Conservation (phyloP, 768 basidiomycete species). For the Neoboletus brunneissimus region DNA sequence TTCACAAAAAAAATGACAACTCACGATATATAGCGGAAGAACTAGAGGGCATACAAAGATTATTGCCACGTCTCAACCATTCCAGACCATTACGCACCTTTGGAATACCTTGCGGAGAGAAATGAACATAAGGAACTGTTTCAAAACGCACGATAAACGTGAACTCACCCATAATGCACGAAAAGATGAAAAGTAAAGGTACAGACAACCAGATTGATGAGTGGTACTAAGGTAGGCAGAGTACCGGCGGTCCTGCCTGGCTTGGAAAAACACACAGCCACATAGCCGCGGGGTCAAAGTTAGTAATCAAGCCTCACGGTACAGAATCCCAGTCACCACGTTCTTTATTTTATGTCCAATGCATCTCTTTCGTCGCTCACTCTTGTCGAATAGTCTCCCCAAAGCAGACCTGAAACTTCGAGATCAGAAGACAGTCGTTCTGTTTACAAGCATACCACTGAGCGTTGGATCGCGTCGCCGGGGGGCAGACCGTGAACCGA, state of each 20-base stretch:
- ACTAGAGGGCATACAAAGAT: slow-evolving; percentile 45
- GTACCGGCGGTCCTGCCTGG: neutral
- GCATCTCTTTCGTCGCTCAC: neutral
- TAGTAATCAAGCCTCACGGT: neutral
- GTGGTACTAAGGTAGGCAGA: neutral
- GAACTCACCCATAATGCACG: slow-evolving; percentile 23
- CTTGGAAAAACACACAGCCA: slow-evolving; percentile 13
- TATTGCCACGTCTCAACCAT: slow-evolving; percentile 1
- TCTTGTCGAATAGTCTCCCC: neutral
- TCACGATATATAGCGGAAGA: slow-evolving; percentile 95
- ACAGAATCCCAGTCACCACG: no score
- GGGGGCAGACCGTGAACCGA: no score
- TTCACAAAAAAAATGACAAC: slow-evolving; percentile 25
- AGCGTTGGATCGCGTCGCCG: no score
- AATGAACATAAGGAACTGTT: slow-evolving; percentile 1
- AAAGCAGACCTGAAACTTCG: no score
- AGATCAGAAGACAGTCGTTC: no score
- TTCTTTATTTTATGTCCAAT: no score
- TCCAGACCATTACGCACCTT: slow-evolving; percentile 45
- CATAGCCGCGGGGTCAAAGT: slow-evolving; percentile 1
- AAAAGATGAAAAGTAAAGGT: slow-evolving; percentile 10
- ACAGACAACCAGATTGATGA: slow-evolving; percentile 3
- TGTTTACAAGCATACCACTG: no score
- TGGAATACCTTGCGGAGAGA: slow-evolving; percentile 50
- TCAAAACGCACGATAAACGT: neutral